Evolutionary conservation across 2,329 filamentous ascomycete species (phyloP).

Genomic region (Cercospora citrullina): DNA sequence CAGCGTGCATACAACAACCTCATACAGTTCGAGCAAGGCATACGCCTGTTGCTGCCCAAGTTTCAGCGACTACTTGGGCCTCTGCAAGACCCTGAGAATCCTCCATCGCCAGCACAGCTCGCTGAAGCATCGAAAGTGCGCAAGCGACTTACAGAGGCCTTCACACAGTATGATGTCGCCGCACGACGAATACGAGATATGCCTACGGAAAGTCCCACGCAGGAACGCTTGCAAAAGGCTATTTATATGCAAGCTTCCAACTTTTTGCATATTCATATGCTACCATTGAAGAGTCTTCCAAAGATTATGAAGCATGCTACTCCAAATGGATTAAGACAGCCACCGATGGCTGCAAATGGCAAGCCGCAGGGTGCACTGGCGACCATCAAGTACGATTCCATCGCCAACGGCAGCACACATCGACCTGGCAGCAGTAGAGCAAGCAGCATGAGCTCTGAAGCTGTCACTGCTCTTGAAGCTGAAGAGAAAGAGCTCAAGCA

Average conservation of each 20-base stretch:
- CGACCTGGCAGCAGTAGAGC: constrained; percentile 49
- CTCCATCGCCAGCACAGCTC: constrained; percentile 68
- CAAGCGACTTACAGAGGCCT: constrained; percentile 85
- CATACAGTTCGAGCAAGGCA: constrained; percentile 83
- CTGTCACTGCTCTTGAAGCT: constrained; percentile 67
- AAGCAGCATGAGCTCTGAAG: constrained; percentile 45
- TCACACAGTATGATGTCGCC: constrained; percentile 81
- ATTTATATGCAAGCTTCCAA: constrained; percentile 79
- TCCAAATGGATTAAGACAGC: constrained; percentile 46
- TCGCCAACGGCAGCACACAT: constrained; percentile 46
- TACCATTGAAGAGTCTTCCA: constrained; percentile 66
- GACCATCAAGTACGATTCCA: constrained; percentile 60
- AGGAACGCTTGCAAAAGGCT: constrained; percentile 73
- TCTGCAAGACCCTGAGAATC: constrained; percentile 70
- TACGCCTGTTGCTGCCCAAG: constrained; percentile 74
- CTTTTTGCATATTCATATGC: constrained; percentile 87
- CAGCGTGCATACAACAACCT: constrained; percentile 81
- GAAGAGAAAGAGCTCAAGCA: constrained; percentile 84
- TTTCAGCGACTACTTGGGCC: constrained; percentile 76
- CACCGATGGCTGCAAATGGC: constrained; percentile 29
- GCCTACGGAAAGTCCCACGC: constrained; percentile 68
- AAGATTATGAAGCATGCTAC: constrained; percentile 57
- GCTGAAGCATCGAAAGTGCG: constrained; percentile 84
- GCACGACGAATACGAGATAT: constrained; percentile 80
- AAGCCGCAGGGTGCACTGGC: constrained; percentile 52